Base-by-base conservation (phyloP, 2,329 filamentous ascomycete species). In the Lasiodiplodia gonubiensis region DNA sequence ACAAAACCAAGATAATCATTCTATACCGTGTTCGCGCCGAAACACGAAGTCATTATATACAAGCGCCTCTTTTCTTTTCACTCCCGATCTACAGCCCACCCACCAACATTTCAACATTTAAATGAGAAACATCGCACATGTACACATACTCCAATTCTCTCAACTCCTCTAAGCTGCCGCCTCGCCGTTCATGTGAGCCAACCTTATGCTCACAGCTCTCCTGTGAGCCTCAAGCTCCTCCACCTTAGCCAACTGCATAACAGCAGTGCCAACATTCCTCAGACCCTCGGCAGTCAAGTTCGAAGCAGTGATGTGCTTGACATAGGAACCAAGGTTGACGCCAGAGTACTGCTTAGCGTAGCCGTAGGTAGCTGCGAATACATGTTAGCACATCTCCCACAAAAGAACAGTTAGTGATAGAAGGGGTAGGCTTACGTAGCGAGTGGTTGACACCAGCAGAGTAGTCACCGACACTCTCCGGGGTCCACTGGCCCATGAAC, bases 291-390 rank as follows among this genome's bases (percentile, higher is more conserved):
- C 88, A 1, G 93, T 97, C 69, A 99, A 85, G 79, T 97, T 92
- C 0, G 93, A 93, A 82, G 92, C 95, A 46, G 95, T 99, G 75
- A 99, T 97, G 84, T 98, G 93, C 84, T 99, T 99, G 78, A 97
- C 87, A 81, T 97, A 99, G 2, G 94, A 98, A 37, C 88, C 93
- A 6, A 99, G 87, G 79, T 97, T 99, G 76, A 99, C 95, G 64
- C 95, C 95, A 6, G 93, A 97, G 83, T 99, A 99, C 80, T 99
- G 95, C 82, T 97, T 97, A 59, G 95, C 95, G 75, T 97, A 99
- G 49, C 95, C 95, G 76, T 98, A 99, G 0, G 95, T 99, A 64
- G 95, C 93, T 97, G 72, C 30, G 64, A 0, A 49, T 23, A 23
- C 27, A 3, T 7, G 70, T 68, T 60, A 68, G 63, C 30, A 4